Percentiles rank a stretch among this genome's conserved stretches.
These are phyloP conservation scores for Acanthamoeba triangularis DNA, from an alignment of 208 protist species.

Conservation along the genomic window DNA sequence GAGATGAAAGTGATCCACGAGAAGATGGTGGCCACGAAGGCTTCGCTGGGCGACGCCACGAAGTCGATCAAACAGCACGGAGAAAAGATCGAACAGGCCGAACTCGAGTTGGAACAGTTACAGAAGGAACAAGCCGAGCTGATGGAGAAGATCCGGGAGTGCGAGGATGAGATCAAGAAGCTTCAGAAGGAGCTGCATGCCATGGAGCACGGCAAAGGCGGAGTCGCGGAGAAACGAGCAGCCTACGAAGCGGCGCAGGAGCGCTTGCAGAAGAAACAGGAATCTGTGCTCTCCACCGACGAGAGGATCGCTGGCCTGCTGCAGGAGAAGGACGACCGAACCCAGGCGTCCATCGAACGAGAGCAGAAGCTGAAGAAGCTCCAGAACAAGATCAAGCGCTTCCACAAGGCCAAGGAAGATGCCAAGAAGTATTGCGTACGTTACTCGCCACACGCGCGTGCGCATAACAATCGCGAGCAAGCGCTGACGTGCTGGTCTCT, in stretches of 20 bases:
- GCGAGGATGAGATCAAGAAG: conserved; percentile 85
- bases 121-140: conserved; percentile 47
- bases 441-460: neutral
- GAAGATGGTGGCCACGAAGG: conserved; percentile 68
- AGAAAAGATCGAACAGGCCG: conserved; percentile 77
- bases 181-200: conserved; percentile 75
- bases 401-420: conserved; percentile 85
- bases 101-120: conserved; percentile 81
- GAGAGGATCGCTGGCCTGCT: neutral
- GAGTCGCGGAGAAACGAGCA: conserved; percentile 11
- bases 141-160: conserved; percentile 72
- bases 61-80: conserved; percentile 77
- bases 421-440: conserved; percentile 76
- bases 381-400: conserved; percentile 72
- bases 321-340: conserved; percentile 13
- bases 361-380: conserved; percentile 84
- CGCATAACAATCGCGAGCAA: neutral
- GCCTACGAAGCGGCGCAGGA: conserved; percentile 83
- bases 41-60: conserved; percentile 69
- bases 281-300: neutral
- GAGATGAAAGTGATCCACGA: conserved; percentile 72
- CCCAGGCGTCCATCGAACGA: conserved; percentile 71
- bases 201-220: conserved; percentile 65
- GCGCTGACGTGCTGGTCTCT: no score
- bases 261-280: conserved; percentile 80